Evolutionary conservation across 2,329 filamentous ascomycete genomes (phyloP), one percentile per base, ranked within the genome.

Genomic region (Scortechinia acanthostroma): DNA sequence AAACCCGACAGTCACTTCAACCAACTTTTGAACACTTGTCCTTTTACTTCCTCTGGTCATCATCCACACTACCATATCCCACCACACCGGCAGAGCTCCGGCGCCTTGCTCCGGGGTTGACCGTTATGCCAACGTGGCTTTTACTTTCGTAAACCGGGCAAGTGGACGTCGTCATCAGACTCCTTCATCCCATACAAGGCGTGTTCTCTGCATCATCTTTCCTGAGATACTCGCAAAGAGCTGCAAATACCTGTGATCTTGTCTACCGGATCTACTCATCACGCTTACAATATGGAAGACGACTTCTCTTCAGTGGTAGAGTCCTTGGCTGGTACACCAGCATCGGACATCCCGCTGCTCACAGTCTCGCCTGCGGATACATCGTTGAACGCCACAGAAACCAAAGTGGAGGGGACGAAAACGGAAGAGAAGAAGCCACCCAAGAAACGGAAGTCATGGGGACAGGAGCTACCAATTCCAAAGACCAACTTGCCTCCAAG

Each of bases 381-480:
- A 13, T 40, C 35, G 6, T 19, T 40, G 10, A 19, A 40, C 17
- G 10, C 6, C 35, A 6, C 6, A 10, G 35, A 40, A 19, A 6
- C 10, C 10, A n/a, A 30, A n/a, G 10, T 10, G 10, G 35, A 40
- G 14, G 35, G 20, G 0, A 76, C 83, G 42, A 88, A 86, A 74
- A 93, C 88, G 70, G 35, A 40, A 0, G 77, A 83, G 42, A 88
- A 87, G 74, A 93, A 88, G 70, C 74, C 77, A 1, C 13, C 35
- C 10, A 96, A 96, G 80, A 96, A 96, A 80, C 77, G 93, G 58
- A 98, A 97, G 71, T 97, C 93, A 43, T 98, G 93, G 93, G 93
- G 93, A 43, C 93, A 98, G 66, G 88, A 95, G 62, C 81, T 97
- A 33, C 93, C 93, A 16, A 88, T 94, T 60, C 93, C 93, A 37